These are phyloP conservation scores for Malus domestica DNA, from an alignment of 306 rosid genomes.

Conservation along the genomic window DNA sequence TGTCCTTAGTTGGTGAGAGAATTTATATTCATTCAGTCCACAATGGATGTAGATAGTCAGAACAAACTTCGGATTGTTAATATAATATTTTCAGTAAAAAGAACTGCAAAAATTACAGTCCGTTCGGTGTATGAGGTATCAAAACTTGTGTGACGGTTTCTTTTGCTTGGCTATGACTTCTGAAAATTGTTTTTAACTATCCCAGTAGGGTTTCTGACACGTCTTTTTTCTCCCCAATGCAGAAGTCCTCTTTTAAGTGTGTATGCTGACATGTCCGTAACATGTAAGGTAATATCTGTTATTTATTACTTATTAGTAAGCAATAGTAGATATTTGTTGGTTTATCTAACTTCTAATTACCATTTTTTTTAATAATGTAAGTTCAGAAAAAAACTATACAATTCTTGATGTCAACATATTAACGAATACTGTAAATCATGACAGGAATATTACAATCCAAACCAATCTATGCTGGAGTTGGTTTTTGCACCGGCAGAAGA, in stretches of 20 bases:
- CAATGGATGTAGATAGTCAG: not conserved
- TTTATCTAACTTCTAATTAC: not conserved
- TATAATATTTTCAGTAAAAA: not conserved
- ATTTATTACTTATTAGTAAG: not conserved
- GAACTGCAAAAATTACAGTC: not conserved
- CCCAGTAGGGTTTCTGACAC: not conserved
- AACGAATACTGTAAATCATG: not conserved
- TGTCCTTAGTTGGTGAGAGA: too few relatives aligned
- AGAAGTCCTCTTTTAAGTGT: conserved; percentile 96
- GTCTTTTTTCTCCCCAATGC: conserved; percentile 25
- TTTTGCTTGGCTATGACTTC: not conserved
- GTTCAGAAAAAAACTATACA: not conserved
- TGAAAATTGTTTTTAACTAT: not conserved
- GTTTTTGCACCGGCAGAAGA: conserved; percentile 98
- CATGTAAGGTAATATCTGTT: conserved; percentile 71
- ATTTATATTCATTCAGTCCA: not conserved
- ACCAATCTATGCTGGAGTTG: conserved; percentile 89
- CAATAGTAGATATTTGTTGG: not conserved
- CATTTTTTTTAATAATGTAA: not conserved
- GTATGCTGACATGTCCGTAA: conserved; percentile 92
- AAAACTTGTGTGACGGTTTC: not conserved
- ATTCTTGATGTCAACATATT: not conserved
- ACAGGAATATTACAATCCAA: conserved; percentile 90
- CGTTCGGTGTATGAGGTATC: not conserved
- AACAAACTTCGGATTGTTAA: not conserved